phyloP scores from a whole-genome alignment of 805 yeast species.

The Teunomyces pallodes region DNA sequence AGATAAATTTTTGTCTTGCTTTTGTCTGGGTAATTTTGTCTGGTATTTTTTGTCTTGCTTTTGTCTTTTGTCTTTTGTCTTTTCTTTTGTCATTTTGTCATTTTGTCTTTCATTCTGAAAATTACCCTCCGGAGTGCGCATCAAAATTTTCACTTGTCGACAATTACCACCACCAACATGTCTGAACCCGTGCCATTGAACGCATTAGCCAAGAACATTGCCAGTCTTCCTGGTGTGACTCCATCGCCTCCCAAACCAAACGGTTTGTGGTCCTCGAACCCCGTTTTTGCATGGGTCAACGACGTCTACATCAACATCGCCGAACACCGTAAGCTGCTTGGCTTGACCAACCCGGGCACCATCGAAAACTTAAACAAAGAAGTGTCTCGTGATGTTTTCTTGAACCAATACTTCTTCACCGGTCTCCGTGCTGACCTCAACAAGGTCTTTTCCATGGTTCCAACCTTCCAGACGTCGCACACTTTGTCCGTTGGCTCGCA shows the following conservation, averaged over 20 bases:
- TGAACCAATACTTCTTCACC: slow-evolving; percentile 85
- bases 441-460: slow-evolving; percentile 86
- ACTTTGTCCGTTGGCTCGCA: slow-evolving; percentile 86
- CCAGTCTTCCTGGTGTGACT: slow-evolving; percentile 58
- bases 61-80: too few relatives aligned
- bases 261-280: slow-evolving; percentile 78
- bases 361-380: slow-evolving; percentile 51
- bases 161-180: slow-evolving; percentile 9
- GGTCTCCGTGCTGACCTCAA: slow-evolving; percentile 96
- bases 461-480: slow-evolving; percentile 96
- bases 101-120: too few relatives aligned
- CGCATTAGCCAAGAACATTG: slow-evolving; percentile 56
- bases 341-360: slow-evolving; percentile 89
- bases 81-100: too few relatives aligned
- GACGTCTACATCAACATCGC: slow-evolving; percentile 69
- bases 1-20: too few relatives aligned
- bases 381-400: slow-evolving; percentile 89
- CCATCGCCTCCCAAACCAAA: slow-evolving; percentile 51
- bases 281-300: slow-evolving; percentile 74
- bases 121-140: too few relatives aligned
- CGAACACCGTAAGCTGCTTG: slow-evolving; percentile 77
- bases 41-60: too few relatives aligned
- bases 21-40: too few relatives aligned
- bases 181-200: slow-evolving; percentile 49
- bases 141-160: neutral